Conservation (phyloP, 495 filamentous ascomycete genomes). For the Neurospora sp. region DNA sequence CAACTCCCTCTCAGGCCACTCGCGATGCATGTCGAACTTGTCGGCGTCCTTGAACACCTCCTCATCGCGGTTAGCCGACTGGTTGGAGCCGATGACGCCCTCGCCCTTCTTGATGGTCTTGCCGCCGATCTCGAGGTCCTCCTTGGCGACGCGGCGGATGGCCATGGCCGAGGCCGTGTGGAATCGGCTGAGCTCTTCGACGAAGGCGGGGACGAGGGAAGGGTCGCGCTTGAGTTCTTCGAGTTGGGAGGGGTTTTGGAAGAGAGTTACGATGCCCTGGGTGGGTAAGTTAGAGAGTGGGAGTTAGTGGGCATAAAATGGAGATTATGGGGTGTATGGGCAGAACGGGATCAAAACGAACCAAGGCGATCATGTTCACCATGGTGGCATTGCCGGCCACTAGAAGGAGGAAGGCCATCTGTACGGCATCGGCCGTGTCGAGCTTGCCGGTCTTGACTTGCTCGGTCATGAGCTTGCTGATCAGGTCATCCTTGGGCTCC, state of each 20-base stretch:
- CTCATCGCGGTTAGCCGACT: conserved; percentile 39
- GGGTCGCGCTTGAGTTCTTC: conserved; percentile 29
- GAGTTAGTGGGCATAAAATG: too few relatives aligned
- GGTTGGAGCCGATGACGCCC: conserved; percentile 37
- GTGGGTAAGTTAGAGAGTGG: too few relatives aligned
- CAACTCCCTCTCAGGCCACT: conserved; percentile 21
- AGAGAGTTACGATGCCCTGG: conserved; percentile 29
- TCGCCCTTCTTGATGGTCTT: conserved; percentile 30
- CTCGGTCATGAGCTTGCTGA: conserved; percentile 31
- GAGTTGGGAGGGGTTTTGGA: conserved; percentile 28
- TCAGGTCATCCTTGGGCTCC: conserved; percentile 30
- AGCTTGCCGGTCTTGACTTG: conserved; percentile 31
- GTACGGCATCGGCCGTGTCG: conserved; percentile 26
- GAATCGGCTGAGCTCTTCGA: conserved; percentile 37
- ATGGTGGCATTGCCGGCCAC: conserved; percentile 41
- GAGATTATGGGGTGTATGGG: background rate
- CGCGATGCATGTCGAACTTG: conserved; percentile 33
- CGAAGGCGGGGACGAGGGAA: conserved; percentile 16
- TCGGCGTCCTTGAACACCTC: conserved; percentile 31
- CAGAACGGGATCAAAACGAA: conserved; percentile 1
- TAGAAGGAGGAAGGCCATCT: conserved; percentile 36
- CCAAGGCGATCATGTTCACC: conserved; percentile 38
- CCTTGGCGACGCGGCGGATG: conserved; percentile 33
- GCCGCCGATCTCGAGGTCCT: conserved; percentile 32
- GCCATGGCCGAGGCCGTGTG: conserved; percentile 36